Conservation (phyloP, 2,329 filamentous ascomycete species). For the Ceratocystis papillata region DNA sequence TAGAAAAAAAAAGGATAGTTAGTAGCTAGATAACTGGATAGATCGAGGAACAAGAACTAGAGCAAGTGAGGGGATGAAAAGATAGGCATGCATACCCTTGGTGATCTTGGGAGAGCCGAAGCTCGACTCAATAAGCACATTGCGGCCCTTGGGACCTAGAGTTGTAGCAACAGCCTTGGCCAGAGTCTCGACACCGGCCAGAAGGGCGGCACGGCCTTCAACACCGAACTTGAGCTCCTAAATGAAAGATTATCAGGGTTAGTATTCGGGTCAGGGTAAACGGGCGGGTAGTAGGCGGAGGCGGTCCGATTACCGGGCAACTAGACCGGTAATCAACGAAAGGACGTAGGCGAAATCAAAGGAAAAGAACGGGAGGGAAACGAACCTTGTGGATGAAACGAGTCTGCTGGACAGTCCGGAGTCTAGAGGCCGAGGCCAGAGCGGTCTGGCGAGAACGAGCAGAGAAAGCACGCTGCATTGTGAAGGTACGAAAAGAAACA, state of each 20-base stretch:
- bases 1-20: constrained; percentile 24
- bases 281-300: not conserved
- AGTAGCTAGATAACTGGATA: constrained; percentile 24
- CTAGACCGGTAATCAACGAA: not conserved
- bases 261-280: not conserved
- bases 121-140: constrained; percentile 95
- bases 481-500: constrained; percentile 33
- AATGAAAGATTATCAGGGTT: constrained; percentile 20
- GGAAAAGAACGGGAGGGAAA: not conserved
- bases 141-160: constrained; percentile 93
- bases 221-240: constrained; percentile 98
- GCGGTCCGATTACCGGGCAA: not conserved
- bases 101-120: constrained; percentile 99
- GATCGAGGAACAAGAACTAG: constrained; percentile 8
- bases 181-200: constrained; percentile 91
- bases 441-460: constrained; percentile 69
- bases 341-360: not conserved
- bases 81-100: constrained; percentile 56
- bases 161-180: constrained; percentile 94
- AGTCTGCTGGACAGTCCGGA: constrained; percentile 69
- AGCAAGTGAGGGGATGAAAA: not conserved
- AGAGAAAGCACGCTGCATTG: constrained; percentile 92
- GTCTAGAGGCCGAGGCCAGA: constrained; percentile 57
- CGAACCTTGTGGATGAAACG: constrained; percentile 93
- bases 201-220: constrained; percentile 76